Base-by-base conservation (phyloP, 768 basidiomycete genomes). In the Boletellus ananas region DNA sequence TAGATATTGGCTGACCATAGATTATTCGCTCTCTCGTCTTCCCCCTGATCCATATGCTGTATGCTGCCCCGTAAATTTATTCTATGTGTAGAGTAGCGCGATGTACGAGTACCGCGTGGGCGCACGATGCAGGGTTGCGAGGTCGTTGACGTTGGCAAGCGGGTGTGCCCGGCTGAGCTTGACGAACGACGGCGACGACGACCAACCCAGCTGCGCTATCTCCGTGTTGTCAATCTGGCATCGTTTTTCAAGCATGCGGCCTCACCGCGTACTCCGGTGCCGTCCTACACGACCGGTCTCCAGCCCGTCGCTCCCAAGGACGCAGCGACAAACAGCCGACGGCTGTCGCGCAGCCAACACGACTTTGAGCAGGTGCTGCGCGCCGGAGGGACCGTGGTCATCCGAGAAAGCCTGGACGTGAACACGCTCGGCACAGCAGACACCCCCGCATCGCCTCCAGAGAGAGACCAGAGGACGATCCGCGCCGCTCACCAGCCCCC, bases 361-460 rank as follows among this genome's bases (percentile, higher is more conserved):
- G 87, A 90, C 64, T 93, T 93, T 58, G 90, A 92, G 70, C 81
- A 83, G 60, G 89, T 84, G 12, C 67, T 93, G 57, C 76, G 73
- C 51, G 73, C 73, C 11, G 81, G 81, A 36, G 84, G 79, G 20
- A 93, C 90, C 3, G 78, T 90, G 14, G 58, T 78, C 48, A 72
- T 92, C 43, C 79, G 75, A 54, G 87, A 92, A 66, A 82, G 87
- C 34, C 62, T 83, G 39, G 88, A 91, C 68, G 73, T 90, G 43
- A 79, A 78, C 63, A 61, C 77, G 29, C 74, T 92, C 43, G 90
- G 88, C 23, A 62, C 76, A 23, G 80, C 79, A 42, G 73, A 72
- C 60, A 72, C 69, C 55, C 74, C 70, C 10, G 43, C 79, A 16
- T 62, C 70, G 9, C 66, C 71, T 31, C 62, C 72, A 43, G 60